Percentiles rank a stretch among this genome's conserved stretches.
These are phyloP conservation scores for Obba rivulosa DNA, from an alignment of 768 basidiomycete species.

Conservation along the genomic window DNA sequence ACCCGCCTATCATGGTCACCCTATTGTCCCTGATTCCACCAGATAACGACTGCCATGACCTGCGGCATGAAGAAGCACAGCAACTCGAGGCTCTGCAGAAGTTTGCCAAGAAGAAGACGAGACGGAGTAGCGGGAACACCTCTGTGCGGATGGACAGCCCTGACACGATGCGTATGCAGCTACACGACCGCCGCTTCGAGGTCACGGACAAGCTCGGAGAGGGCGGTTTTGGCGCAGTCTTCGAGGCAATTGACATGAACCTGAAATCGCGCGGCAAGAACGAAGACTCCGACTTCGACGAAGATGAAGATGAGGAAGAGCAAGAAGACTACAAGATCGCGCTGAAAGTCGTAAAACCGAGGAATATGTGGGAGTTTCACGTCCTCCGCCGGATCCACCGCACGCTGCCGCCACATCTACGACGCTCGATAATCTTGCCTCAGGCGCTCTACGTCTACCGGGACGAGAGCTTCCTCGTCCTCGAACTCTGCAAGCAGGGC, in stretches of 20 bases:
- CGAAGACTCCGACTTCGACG: slow-evolving; percentile 37
- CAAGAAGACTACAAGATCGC: slow-evolving; percentile 63
- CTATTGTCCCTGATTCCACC: slow-evolving; percentile 60
- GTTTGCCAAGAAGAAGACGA: slow-evolving; percentile 45
- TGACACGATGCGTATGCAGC: slow-evolving; percentile 44
- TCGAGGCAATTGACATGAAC: slow-evolving; percentile 59
- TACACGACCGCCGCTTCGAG: slow-evolving; percentile 62
- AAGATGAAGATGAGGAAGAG: slow-evolving; percentile 48
- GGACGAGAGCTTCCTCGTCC: slow-evolving; percentile 87
- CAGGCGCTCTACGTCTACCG: slow-evolving; percentile 76
- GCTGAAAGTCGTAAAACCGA: slow-evolving; percentile 86
- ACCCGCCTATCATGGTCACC: slow-evolving; percentile 54
- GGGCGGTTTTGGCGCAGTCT: slow-evolving; percentile 96
- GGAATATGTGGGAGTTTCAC: slow-evolving; percentile 90
- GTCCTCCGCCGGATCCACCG: slow-evolving; percentile 74
- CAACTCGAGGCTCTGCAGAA: slow-evolving; percentile 70
- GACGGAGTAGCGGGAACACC: slow-evolving; percentile 26
- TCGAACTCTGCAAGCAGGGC: slow-evolving; percentile 88
- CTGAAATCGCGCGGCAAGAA: slow-evolving; percentile 32
- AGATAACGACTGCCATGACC: slow-evolving; percentile 58
- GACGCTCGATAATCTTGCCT: slow-evolving; percentile 68
- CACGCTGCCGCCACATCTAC: slow-evolving; percentile 52
- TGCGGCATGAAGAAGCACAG: slow-evolving; percentile 46
- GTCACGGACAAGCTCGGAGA: slow-evolving; percentile 90
- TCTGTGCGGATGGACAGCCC: slow-evolving; percentile 25